Base-by-base conservation (phyloP, 192 early-diverging fungal species). In the Tieghemiomyces parasiticus region DNA sequence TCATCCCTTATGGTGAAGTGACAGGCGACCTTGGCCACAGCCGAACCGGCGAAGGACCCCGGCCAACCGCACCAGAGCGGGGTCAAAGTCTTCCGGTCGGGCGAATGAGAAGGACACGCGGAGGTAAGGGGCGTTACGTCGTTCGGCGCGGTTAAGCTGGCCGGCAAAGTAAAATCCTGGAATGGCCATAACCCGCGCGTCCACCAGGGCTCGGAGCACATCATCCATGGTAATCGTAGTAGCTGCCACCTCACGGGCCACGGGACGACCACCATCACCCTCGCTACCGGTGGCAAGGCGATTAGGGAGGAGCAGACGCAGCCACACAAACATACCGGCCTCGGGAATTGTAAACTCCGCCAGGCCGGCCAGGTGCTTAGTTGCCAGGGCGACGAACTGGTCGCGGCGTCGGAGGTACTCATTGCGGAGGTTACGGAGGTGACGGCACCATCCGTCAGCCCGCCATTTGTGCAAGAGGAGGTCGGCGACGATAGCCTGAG, bases 301-400 rank as follows among this genome's bases (percentile, higher is more conserved):
- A 20, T 66, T 31, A 35, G 63, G 64, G 33, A 78, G 51, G 51
- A 79, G 59, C 22, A 84, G 59, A 0, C 78, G 72, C 60, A 90
- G 68, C 94, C 94, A 97, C 46, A 93, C 68, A 71, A 97, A 97
- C 91, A 94, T 94, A 33, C 91, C 88, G n/a, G 81, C 78, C 16
- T 76, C 59, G 0, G 85, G 86, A 1, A 79, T 70, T 0, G 68
- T 62, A 66, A 79, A 87, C 24, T 80, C 75, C 9, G 80, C 80
- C 46, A 71, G 61, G 9, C 78, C 81, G 28, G 63, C 67, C 55
- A 97, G 66, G 26, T 85, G 76, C 61, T 78, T 71, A 22, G 77
- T 58, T 16, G 85, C 82, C 50, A 70, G 64, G 28, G 75, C 65
- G 12, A 90, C 65, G 63, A 94, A 91, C 44, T 61, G 51, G 35